Evolutionary conservation across 1,284 basidiomycete genomes (phyloP).

Genomic region (Puccinia novopanici): DNA sequence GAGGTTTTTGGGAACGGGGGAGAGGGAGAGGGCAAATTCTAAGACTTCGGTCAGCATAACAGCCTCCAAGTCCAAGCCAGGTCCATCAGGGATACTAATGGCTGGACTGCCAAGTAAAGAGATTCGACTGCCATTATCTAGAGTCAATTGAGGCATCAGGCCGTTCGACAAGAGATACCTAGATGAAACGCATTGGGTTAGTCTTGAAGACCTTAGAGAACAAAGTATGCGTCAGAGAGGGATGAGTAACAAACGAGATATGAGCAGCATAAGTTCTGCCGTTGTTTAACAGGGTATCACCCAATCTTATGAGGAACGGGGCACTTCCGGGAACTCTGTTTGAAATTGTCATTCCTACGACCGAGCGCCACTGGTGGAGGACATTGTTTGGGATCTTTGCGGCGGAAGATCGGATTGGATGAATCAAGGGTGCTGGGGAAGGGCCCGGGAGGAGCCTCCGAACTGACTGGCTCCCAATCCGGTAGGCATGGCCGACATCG

Average conservation of each 20-base stretch:
- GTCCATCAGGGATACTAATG: conserved; percentile 65
- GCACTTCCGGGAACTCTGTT: conserved; percentile 68
- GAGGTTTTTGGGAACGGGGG: conserved; percentile 74
- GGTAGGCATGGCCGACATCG: conserved; percentile 57
- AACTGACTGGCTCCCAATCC: conserved; percentile 56
- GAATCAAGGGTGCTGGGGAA: conserved; percentile 68
- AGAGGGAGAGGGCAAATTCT: conserved; percentile 84
- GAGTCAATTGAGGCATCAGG: conserved; percentile 70
- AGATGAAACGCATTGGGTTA: conserved; percentile 27
- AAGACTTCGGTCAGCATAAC: conserved; percentile 86
- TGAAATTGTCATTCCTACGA: conserved; percentile 77
- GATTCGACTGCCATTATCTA: conserved; percentile 54
- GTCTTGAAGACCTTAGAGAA: not conserved
- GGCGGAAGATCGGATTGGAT: conserved; percentile 64
- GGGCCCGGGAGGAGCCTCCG: conserved; percentile 23
- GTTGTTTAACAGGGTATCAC: conserved; percentile 74
- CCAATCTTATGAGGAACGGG: conserved; percentile 79
- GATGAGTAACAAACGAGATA: conserved; percentile 68
- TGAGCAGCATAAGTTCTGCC: conserved; percentile 84
- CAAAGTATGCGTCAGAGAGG: not conserved
- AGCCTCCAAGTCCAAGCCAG: conserved; percentile 73
- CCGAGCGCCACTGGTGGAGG: conserved; percentile 79
- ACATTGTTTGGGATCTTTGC: conserved; percentile 66
- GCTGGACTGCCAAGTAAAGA: conserved; percentile 68
- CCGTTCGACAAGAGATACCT: conserved; percentile 87